Percentiles rank a stretch among this genome's conserved stretches.
phyloP scores from a whole-genome alignment of 192 early-diverging fungal genomes.

The Thoreauomyces humboldtii region DNA sequence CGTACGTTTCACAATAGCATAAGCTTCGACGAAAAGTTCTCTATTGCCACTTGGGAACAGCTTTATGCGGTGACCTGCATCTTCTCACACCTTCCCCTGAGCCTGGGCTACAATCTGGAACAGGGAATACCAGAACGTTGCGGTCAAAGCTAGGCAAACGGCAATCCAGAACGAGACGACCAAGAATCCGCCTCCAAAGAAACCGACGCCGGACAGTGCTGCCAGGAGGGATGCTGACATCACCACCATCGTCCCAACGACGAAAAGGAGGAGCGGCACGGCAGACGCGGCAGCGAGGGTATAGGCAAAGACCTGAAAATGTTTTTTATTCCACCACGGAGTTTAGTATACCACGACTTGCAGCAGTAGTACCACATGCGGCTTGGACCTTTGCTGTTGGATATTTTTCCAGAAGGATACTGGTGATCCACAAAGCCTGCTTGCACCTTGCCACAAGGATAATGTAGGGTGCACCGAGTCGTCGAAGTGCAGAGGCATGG shows the following conservation, averaged over 20 bases:
- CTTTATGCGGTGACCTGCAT: too few relatives aligned
- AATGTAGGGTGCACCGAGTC: neutral
- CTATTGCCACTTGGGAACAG: too few relatives aligned
- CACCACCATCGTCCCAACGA: neutral
- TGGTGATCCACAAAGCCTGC: constrained; percentile 3
- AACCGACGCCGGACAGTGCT: neutral
- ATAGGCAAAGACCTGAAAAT: constrained; percentile 16
- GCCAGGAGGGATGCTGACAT: neutral
- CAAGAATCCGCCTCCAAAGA: constrained; percentile 15
- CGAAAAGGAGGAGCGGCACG: neutral
- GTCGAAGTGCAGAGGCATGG: neutral
- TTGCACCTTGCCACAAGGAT: neutral
- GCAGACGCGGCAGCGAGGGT: constrained; percentile 1
- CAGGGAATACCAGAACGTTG: neutral
- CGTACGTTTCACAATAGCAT: too few relatives aligned
- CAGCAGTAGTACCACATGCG: too few relatives aligned
- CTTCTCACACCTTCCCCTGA: too few relatives aligned
- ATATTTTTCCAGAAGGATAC: constrained; percentile 12
- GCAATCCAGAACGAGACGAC: neutral
- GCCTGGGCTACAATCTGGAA: neutral
- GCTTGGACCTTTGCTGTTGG: constrained; percentile 9
- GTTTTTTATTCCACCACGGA: neutral
- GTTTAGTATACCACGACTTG: too few relatives aligned
- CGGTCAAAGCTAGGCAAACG: neutral
- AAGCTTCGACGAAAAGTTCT: too few relatives aligned